These are phyloP conservation scores for Pseudocercospora musae DNA, from an alignment of 2,329 filamentous ascomycete genomes.

Conservation along the genomic window DNA sequence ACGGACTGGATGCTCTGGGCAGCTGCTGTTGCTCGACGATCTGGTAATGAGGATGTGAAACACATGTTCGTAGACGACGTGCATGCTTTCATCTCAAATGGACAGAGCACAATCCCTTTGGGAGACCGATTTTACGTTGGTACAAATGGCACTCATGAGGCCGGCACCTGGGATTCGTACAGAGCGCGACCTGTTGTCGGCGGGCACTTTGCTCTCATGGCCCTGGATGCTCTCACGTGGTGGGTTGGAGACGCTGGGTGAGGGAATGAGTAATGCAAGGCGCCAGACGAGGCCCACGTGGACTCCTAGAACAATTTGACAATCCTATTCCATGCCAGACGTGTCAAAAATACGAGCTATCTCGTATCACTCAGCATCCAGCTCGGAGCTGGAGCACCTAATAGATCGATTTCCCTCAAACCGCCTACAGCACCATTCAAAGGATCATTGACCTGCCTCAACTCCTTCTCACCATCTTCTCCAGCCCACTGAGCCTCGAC, in stretches of 20 bases:
- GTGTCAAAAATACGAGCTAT: not conserved
- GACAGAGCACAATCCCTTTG: not conserved
- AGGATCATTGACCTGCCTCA: not conserved
- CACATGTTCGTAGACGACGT: not conserved
- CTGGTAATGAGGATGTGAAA: conserved; percentile 33
- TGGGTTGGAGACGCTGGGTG: not conserved
- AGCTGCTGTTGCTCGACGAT: conserved; percentile 37
- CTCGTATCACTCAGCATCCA: not conserved
- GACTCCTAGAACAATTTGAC: not conserved
- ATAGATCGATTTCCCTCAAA: not conserved
- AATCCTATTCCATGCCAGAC: not conserved
- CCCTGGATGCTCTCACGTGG: not conserved
- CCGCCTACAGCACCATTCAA: not conserved
- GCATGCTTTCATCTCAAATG: not conserved
- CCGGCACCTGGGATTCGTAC: conserved; percentile 37
- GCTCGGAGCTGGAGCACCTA: not conserved
- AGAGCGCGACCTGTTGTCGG: conserved; percentile 43
- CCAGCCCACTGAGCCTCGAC: not conserved
- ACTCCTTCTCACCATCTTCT: not conserved
- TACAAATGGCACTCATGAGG: conserved; percentile 22
- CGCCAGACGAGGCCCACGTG: not conserved
- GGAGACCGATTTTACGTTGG: conserved; percentile 6
- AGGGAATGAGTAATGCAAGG: not conserved
- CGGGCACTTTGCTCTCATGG: conserved; percentile 36
- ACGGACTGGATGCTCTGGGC: conserved; percentile 50